Evolutionary conservation across 1,284 basidiomycete species (phyloP).

Genomic region (Austropuccinia psidii): DNA sequence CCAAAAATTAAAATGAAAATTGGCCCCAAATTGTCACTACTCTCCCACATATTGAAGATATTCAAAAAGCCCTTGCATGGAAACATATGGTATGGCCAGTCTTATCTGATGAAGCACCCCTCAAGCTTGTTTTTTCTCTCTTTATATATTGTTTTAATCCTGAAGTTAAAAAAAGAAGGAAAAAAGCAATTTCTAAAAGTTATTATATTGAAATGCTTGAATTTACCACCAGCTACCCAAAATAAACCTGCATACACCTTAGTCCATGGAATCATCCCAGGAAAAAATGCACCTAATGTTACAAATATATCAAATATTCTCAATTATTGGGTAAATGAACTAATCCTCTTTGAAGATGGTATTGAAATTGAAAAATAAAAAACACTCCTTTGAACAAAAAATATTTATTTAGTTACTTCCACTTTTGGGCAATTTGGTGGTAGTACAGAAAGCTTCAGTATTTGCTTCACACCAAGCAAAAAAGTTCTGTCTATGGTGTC

Average conservation of each 20-base stretch:
- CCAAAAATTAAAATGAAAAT: too few species aligned
- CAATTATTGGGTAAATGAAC: background rate
- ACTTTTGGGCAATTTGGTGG: conserved; percentile 7
- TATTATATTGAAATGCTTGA: conserved; percentile 11
- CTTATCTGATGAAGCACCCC: too few species aligned
- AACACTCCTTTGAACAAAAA: background rate
- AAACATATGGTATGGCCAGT: background rate
- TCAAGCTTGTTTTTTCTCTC: conserved; percentile 7
- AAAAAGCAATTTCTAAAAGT: background rate
- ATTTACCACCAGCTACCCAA: background rate
- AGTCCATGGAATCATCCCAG: conserved; percentile 6
- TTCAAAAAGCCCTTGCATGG: background rate
- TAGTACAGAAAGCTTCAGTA: background rate
- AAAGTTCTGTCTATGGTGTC: background rate
- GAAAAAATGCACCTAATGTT: background rate
- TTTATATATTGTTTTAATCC: conserved; percentile 28
- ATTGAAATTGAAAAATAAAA: background rate
- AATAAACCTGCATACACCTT: background rate
- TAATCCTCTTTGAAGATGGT: background rate
- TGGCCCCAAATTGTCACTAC: too few species aligned
- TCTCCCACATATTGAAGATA: too few species aligned
- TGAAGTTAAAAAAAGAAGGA: conserved; percentile 12
- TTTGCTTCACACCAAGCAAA: background rate
- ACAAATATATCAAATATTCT: background rate
- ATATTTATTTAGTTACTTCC: background rate